A percentile compares a stretch with the other conserved stretches of the same genome.
These are phyloP conservation scores for Rehmannia glutinosa DNA, from an alignment of 257 asterid species.

Conservation along the genomic window DNA sequence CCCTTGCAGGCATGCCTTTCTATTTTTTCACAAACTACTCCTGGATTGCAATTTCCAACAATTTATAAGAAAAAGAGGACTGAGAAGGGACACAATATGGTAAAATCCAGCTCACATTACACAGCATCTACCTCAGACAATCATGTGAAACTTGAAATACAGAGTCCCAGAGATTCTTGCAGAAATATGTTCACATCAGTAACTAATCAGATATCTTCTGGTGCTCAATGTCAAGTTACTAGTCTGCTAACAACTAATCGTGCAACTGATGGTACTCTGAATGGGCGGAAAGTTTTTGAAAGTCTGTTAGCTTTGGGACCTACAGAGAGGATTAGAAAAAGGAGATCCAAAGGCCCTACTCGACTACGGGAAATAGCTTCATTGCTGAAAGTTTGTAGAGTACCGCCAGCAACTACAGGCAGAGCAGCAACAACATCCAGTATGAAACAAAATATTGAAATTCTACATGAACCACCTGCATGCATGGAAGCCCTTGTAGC, in stretches of 20 bases:
- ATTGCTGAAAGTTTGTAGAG: slow-evolving; percentile 29
- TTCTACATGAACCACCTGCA: slow-evolving; percentile 30
- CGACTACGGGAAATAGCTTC: slow-evolving; percentile 44
- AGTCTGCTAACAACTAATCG: slow-evolving; percentile 16
- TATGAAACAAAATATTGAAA: slow-evolving; percentile 20
- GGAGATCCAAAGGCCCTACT: slow-evolving; percentile 51
- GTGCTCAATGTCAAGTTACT: slow-evolving; percentile 23
- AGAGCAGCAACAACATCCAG: slow-evolving; percentile 26
- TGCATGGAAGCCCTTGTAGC: slow-evolving; percentile 57
- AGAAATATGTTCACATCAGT: slow-evolving; percentile 18
- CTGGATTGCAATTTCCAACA: slow-evolving; percentile 46
- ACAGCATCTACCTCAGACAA: slow-evolving; percentile 17
- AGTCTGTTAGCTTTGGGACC: slow-evolving; percentile 43
- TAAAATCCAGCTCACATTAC: slow-evolving; percentile 29
- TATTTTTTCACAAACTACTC: slow-evolving; percentile 19
- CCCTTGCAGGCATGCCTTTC: slow-evolving; percentile 48
- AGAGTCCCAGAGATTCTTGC: slow-evolving; percentile 19
- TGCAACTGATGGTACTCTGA: slow-evolving; percentile 23
- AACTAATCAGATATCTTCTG: slow-evolving; percentile 21
- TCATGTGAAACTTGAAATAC: slow-evolving; percentile 3
- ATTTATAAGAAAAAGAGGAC: slow-evolving; percentile 64
- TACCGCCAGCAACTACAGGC: slow-evolving; percentile 30
- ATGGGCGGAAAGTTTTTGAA: slow-evolving; percentile 28
- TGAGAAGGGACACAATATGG: slow-evolving; percentile 32
- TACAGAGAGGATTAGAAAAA: slow-evolving; percentile 34